Base-by-base conservation (phyloP, 352 stramenopile genomes). In the Aphanomyces euteiches region DNA sequence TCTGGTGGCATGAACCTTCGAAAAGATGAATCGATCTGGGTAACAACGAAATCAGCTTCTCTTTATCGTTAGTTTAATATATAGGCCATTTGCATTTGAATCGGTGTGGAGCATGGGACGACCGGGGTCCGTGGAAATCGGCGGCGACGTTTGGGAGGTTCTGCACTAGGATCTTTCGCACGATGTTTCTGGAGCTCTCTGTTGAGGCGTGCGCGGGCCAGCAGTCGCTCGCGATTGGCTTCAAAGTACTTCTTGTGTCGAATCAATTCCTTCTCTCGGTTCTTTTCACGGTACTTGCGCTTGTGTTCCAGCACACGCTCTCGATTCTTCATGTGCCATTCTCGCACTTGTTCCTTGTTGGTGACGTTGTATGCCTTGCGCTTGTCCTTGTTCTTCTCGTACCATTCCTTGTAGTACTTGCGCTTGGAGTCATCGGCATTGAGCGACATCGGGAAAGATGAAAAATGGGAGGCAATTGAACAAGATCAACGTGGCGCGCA, bases 331-430 rank as follows among this genome's bases (percentile, higher is more conserved):
- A 19, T 34, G 50, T 58, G 50, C 50, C 50, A 58, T 19, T 58
- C 50, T n/a, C 50, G 50, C 8, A 58, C 50, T n/a, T 58, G 50
- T 2, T 58, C 50, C 50, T 58, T 58, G 50, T 58, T 58, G 8
- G n/a, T 1, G 50, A 34, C 50, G 50, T 58, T 58, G 50, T 58
- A 58, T 34, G 50, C 50, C n/a, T 58, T 58, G 50, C 50, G 50
- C 50, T 58, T 58, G 50, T 38, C n/a, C 37, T 58, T 58, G n/a
- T 58, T 58, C 50, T 58, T 58, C 3, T 58, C 50, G n/a, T 58
- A 58, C 50, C 50, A 58, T 19, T 58, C 50, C 50, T 58, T 58
- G 50, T 58, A 58, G 50, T 58, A 58, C n/a, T 58, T n/a, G 8
- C 50, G 3, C 37, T 58, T 58, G 0, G 50, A 58, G 8, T n/a